These are phyloP conservation scores for Helotiales sp. DNA, from an alignment of 2,329 filamentous ascomycete species.

Conservation along the genomic window DNA sequence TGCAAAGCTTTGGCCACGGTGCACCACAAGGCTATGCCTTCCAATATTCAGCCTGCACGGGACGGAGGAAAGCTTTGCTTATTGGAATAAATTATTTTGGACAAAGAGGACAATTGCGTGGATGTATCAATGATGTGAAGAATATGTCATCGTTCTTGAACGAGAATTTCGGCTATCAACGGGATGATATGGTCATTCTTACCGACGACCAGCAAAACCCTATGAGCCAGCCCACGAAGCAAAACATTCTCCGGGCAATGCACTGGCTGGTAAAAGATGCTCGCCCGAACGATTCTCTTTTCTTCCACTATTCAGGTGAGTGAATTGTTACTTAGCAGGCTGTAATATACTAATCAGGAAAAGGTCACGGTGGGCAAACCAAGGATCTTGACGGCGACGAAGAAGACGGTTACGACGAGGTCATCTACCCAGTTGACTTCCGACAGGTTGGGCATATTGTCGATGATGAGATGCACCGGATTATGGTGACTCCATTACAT, in stretches of 20 bases:
- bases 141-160: conserved; percentile 95
- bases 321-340: conserved; percentile 28
- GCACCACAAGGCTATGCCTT: conserved; percentile 82
- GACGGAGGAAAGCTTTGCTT: conserved; percentile 83
- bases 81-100: conserved; percentile 98
- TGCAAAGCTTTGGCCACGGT: conserved; percentile 78
- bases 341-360: conserved; percentile 18
- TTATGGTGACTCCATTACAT: conserved; percentile 76
- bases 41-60: conserved; percentile 91
- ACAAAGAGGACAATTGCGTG: conserved; percentile 85
- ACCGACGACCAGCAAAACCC: conserved; percentile 97
- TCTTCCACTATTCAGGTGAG: conserved; percentile 95
- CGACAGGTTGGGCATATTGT: conserved; percentile 79
- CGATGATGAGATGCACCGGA: conserved; percentile 81
- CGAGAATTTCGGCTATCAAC: conserved; percentile 87
- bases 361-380: conserved; percentile 81
- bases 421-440: conserved; percentile 85
- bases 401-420: conserved; percentile 81
- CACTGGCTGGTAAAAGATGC: conserved; percentile 98
- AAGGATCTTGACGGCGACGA: conserved; percentile 80
- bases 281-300: conserved; percentile 88
- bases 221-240: conserved; percentile 95
- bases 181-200: conserved; percentile 95
- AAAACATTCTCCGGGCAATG: conserved; percentile 94
- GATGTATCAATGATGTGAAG: conserved; percentile 96